phyloP scores from a whole-genome alignment of 768 basidiomycete genomes.

The Suillus tomentosus region DNA sequence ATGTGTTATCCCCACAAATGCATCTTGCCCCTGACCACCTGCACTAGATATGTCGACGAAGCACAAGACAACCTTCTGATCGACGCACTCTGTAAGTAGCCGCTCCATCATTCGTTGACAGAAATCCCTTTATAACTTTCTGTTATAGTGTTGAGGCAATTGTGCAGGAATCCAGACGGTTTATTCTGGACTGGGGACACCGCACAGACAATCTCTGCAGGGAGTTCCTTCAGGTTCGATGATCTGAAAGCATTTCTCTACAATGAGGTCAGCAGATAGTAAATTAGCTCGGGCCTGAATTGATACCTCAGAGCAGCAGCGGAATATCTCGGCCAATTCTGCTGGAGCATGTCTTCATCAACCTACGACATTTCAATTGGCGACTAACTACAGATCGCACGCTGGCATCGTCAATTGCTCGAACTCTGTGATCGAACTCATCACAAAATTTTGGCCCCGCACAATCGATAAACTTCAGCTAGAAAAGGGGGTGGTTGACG shows the following conservation, averaged over 20 bases:
- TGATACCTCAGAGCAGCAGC: conserved; percentile 19
- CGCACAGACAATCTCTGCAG: conserved; percentile 73
- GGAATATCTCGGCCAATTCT: conserved; percentile 16
- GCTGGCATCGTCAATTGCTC: conserved; percentile 76
- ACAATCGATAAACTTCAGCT: conserved; percentile 59
- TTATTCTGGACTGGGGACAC: conserved; percentile 83
- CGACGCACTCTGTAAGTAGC: conserved; percentile 54
- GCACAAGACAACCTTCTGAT: conserved; percentile 72
- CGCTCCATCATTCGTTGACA: background rate
- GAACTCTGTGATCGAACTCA: conserved; percentile 61
- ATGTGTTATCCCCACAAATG: conserved; percentile 18
- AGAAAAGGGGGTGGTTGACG: conserved; percentile 58
- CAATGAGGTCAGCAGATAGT: conserved; percentile 25
- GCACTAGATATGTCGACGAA: conserved; percentile 68
- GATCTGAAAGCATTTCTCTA: conserved; percentile 69
- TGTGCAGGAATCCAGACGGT: conserved; percentile 66
- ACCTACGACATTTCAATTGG: conserved; percentile 54
- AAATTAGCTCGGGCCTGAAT: background rate
- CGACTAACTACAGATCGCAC: conserved; percentile 70
- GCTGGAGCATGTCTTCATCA: conserved; percentile 20
- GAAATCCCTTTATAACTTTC: too few relatives aligned
- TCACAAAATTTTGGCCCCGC: conserved; percentile 61
- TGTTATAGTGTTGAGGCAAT: conserved; percentile 53
- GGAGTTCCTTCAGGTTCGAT: conserved; percentile 75
- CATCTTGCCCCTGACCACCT: background rate